Evolutionary conservation across 129 eudicot species (phyloP), one percentile per base, ranked within the genome.

Genomic region (Centaurea solstitialis): DNA sequence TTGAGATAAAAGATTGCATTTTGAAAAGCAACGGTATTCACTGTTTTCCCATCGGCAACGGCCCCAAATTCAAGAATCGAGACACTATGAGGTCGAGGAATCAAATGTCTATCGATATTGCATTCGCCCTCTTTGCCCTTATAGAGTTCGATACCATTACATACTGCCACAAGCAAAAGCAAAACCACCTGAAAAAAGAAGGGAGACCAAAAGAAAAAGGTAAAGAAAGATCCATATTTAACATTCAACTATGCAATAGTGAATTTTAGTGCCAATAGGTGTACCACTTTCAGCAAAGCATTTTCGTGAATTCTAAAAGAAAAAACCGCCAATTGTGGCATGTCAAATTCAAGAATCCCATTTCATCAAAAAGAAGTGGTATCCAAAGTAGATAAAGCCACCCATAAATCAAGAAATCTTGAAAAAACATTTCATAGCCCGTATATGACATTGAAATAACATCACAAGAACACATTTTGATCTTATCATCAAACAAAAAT

Each of bases 11-110:
- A 93, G 62, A 93, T 90, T 11, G 97, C 97, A 90, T 93, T 93
- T 72, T 93, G 96, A 76, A 93, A 93, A 30, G 97, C 97, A 13
- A 93, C 89, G 6, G 97, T 93, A 50, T 90, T 90, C 33, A 86
- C 15, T 6, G 96, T 86, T 66, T 93, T 90, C 11, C 96, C 97
- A 70, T 93, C 95, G 10, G 93, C 97, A 76, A 93, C 91, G 4
- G 97, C 97, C 66, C 97, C 96, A 78, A 93, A 93, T 82, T 93
- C 97, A 67, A 89, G 38, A 17, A 93, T 92, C 2, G 97, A 93
- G 9, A 90, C 96, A 38, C 96, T 93, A 82, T 93, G 97, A 41
- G 96, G 96, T 30, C 97, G 87, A 28, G 95, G 95, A 57, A 84
- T 82, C 78, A 93, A 86, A 35, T 87, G 92, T 78, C 79, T 75